phyloP scores from a whole-genome alignment of 805 yeast genomes.

The Pichia scutulata region DNA sequence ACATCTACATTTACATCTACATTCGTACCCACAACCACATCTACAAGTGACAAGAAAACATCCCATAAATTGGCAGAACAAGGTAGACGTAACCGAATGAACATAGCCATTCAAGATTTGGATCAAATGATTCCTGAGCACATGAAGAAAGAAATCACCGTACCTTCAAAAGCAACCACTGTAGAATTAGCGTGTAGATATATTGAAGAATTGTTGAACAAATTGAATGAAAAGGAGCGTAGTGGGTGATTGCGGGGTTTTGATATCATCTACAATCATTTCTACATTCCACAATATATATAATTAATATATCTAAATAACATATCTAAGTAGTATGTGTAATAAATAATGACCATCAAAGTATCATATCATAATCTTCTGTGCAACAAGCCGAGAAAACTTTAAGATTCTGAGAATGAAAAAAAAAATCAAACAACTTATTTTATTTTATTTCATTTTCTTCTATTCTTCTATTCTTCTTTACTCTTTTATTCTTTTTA shows the following conservation, averaged over 20 bases:
- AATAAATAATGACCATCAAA: no score
- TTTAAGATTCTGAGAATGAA: no score
- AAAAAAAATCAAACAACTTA: no score
- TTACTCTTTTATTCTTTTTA: no score
- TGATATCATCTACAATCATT: no score
- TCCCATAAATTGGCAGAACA: slow-evolving; percentile 93
- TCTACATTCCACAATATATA: no score
- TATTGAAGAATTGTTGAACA: slow-evolving; percentile 43
- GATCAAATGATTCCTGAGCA: slow-evolving; percentile 58
- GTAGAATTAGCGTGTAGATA: slow-evolving; percentile 81
- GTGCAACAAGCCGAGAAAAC: no score
- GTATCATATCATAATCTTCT: no score
- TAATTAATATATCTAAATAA: no score
- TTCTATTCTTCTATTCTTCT: neutral
- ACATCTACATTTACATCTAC: neutral
- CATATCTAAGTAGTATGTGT: no score
- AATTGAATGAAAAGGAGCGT: slow-evolving; percentile 28
- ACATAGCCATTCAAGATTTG: slow-evolving; percentile 73
- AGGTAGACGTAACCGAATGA: slow-evolving; percentile 90
- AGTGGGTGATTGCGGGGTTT: no score
- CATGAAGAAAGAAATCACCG: slow-evolving; percentile 46
- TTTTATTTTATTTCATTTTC: neutral
- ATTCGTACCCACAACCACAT: neutral
- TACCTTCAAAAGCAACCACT: slow-evolving; percentile 90
- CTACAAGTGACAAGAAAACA: slow-evolving; percentile 44